Percentiles rank a stretch among this genome's conserved stretches.
Evolutionary conservation across 108 stramenopile species (phyloP).

Genomic region (Epithemia pelagica): DNA sequence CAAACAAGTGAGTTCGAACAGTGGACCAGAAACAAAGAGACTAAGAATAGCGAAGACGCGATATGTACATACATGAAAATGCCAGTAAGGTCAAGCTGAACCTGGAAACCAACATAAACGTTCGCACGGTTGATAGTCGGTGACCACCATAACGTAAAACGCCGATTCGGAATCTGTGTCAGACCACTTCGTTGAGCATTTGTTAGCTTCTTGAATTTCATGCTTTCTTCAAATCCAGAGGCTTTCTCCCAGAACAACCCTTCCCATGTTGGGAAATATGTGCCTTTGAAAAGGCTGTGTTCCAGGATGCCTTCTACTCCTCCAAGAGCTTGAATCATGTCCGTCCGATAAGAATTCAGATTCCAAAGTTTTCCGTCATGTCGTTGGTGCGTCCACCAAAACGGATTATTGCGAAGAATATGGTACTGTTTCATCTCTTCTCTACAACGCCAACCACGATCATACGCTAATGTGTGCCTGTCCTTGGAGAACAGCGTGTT

Average conservation of each 20-base stretch:
- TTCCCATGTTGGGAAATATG: constrained; percentile 99
- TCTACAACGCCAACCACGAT: constrained; percentile 97
- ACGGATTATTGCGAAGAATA: constrained; percentile 91
- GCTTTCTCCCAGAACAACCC: constrained; percentile 99
- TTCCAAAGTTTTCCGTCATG: constrained; percentile 99
- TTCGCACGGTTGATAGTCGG: constrained; percentile 99
- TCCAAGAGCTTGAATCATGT: constrained; percentile 99
- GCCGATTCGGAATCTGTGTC: constrained; percentile 99
- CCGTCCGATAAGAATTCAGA: constrained; percentile 98
- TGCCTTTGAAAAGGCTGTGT: constrained; percentile 99
- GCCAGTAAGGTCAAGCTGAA: constrained; percentile 98
- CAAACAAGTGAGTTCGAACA: too few species aligned
- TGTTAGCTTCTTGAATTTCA: constrained; percentile 98
- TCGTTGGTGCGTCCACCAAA: constrained; percentile 99
- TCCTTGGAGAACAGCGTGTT: constrained; percentile 98
- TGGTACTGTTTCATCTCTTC: constrained; percentile 98
- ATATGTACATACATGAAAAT: too few species aligned
- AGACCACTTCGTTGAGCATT: constrained; percentile 98
- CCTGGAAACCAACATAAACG: constrained; percentile 99
- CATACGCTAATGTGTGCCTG: constrained; percentile 92
- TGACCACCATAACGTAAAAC: constrained; percentile 99
- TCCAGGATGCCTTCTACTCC: constrained; percentile 99
- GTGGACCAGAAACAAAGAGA: too few species aligned
- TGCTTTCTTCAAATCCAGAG: constrained; percentile 97
- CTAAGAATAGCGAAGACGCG: too few species aligned